These are phyloP conservation scores for Chalciporus pseudorubinellus DNA, from an alignment of 768 basidiomycete genomes.

Conservation along the genomic window DNA sequence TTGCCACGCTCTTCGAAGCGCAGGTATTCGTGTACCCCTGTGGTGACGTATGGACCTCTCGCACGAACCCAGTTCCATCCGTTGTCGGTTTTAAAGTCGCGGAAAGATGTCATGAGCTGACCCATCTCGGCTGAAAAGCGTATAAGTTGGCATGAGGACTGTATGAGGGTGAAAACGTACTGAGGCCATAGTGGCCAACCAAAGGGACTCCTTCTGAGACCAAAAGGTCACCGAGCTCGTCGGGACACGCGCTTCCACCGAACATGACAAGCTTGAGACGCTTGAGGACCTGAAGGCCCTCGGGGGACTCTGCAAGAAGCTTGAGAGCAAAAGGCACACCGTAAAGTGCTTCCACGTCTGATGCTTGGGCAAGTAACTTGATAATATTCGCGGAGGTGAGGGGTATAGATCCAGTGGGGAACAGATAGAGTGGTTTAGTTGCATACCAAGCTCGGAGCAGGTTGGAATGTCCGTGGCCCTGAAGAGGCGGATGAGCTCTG, in stretches of 20 bases:
- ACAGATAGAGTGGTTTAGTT: conserved; percentile 41
- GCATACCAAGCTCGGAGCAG: conserved; percentile 45
- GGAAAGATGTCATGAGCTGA: conserved; percentile 45
- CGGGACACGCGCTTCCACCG: conserved; percentile 52
- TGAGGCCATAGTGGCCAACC: conserved; percentile 48
- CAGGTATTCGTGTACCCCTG: conserved; percentile 33
- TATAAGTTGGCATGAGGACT: not conserved
- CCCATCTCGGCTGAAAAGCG: conserved; percentile 31
- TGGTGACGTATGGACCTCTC: conserved; percentile 21
- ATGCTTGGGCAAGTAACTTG: conserved; percentile 35
- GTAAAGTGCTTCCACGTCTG: conserved; percentile 32
- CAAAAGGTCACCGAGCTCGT: conserved; percentile 52
- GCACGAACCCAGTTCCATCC: conserved; percentile 53
- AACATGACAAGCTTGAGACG: conserved; percentile 49
- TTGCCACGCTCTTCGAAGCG: conserved; percentile 42
- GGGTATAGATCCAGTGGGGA: conserved; percentile 40
- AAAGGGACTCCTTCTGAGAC: conserved; percentile 48
- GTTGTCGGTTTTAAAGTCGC: conserved; percentile 49
- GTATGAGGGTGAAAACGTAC: conserved; percentile 26
- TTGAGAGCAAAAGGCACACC: conserved; percentile 41
- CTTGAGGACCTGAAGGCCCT: conserved; percentile 41
- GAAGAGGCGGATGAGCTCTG: not conserved
- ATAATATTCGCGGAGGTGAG: conserved; percentile 47
- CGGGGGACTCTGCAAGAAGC: conserved; percentile 46
- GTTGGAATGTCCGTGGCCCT: conserved; percentile 25